Conservation (phyloP, 2,329 filamentous ascomycete genomes). For the Colletotrichum liriopes region DNA sequence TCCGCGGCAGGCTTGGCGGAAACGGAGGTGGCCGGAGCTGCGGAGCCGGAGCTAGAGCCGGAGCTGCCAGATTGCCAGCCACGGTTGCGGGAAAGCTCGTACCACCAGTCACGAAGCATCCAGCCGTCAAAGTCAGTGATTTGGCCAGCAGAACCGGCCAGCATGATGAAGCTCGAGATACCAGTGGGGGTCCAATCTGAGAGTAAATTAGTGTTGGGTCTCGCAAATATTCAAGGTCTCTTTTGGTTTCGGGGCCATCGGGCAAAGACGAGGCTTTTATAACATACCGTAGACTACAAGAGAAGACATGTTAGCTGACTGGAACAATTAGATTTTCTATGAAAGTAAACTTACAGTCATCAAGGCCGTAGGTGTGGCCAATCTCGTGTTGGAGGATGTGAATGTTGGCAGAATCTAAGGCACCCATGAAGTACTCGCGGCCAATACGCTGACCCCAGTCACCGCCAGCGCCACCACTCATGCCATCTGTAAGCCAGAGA, state of each 20-base stretch:
- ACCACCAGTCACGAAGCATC: conserved; percentile 66
- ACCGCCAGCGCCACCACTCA: conserved; percentile 61
- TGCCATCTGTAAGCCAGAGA: conserved; percentile 64
- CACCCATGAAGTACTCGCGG: conserved; percentile 59
- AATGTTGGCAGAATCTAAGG: conserved; percentile 54
- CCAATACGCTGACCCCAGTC: conserved; percentile 65
- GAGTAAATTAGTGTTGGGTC: not conserved
- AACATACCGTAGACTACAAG: conserved; percentile 31
- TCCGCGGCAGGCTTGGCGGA: conserved; percentile 9
- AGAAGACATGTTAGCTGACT: not conserved
- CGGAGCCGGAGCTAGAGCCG: conserved; percentile 1
- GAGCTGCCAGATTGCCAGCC: conserved; percentile 47
- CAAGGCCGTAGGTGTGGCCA: conserved; percentile 61
- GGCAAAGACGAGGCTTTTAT: no score
- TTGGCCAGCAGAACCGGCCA: conserved; percentile 57
- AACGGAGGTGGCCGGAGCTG: conserved; percentile 5
- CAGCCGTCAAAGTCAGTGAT: conserved; percentile 66
- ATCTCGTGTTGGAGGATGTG: conserved; percentile 65
- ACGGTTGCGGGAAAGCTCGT: conserved; percentile 51
- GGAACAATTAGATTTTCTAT: not conserved
- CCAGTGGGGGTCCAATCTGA: conserved; percentile 60
- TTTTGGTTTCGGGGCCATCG: not conserved
- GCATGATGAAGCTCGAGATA: conserved; percentile 61
- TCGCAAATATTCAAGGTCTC: not conserved
- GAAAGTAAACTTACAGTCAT: conserved; percentile 50